Base-by-base conservation (phyloP, 2,329 filamentous ascomycete genomes). In the Elsinoe batatas region DNA sequence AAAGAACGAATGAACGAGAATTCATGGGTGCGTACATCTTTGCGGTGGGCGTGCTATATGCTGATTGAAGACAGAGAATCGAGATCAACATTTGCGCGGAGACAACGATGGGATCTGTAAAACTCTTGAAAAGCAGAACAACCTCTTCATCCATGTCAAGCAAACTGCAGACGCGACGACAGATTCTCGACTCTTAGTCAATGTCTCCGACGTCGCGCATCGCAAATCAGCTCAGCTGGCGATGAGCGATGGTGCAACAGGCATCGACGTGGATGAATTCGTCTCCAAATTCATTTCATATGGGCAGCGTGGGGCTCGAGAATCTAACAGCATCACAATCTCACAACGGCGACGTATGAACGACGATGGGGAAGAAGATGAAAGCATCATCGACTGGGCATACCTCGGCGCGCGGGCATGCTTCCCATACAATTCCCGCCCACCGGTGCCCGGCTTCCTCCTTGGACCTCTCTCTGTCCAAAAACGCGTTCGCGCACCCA, bases 151-250 rank as follows among this genome's bases (percentile, higher is more conserved):
- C 8, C 82, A 83, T 1, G 74, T 97, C 20, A 69, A 79, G 64
- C 91, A 96, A 72, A 95, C 93, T 0, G 83, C 84, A 1, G 93
- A 97, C 68, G 93, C 93, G 0, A 88, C 87, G 0, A 84, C 95
- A 58, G 93, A 98, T 67, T 90, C 91, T 0, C 83, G 87, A n/a
- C 76, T 94, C 22, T 78, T 97, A 3, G 85, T 95, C 49, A 83
- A 80, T 60, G 83, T 88, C 0, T 87, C 88, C 4, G 90, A 96
- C 60, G 71, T 94, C 3, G 85, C 87, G 0, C 84, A 86, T 63
- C 88, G 87, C 62, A 90, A 89, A 66, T 85, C 88, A 0, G 76
- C 85, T 42, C 82, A 84, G 53, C 77, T 94, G 22, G 82, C 85
- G 1, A 76, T 88, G 30, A 90, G 90, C 5, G 85, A 85, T 63